phyloP scores from a whole-genome alignment of 805 yeast species.

The Saccharomycopsis guyanensis region DNA sequence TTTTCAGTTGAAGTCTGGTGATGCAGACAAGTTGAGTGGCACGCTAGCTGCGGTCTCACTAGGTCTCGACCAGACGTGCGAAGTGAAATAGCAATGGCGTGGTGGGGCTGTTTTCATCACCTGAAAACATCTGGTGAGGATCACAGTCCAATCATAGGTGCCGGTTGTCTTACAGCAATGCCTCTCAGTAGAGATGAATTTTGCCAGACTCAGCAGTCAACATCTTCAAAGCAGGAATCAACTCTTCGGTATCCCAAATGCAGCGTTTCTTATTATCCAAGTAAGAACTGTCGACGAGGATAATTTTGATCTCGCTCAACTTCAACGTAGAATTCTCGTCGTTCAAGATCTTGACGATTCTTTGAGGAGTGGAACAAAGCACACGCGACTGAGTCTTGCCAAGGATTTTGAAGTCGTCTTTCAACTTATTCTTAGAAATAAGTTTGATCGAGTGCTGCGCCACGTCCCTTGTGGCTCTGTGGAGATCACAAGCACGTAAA shows the following conservation, averaged over 20 bases:
- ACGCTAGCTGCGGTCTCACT: too few relatives aligned
- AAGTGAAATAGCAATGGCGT: too few relatives aligned
- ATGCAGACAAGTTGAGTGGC: too few relatives aligned
- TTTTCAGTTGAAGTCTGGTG: too few relatives aligned
- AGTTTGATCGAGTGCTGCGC: slow-evolving; percentile 53
- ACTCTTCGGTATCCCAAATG: slow-evolving; percentile 47
- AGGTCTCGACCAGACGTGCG: too few relatives aligned
- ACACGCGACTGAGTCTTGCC: slow-evolving; percentile 40
- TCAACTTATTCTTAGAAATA: slow-evolving; percentile 66
- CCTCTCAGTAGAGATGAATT: slow-evolving; percentile 45
- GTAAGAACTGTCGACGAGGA: slow-evolving; percentile 54
- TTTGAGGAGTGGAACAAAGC: slow-evolving; percentile 57
- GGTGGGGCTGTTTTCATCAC: too few relatives aligned
- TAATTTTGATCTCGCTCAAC: slow-evolving; percentile 37
- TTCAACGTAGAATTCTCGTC: slow-evolving; percentile 35
- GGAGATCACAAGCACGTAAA: slow-evolving; percentile 78
- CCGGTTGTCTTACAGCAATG: too few relatives aligned
- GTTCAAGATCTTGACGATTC: slow-evolving; percentile 41
- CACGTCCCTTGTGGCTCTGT: slow-evolving; percentile 48
- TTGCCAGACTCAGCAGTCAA: slow-evolving; percentile 39
- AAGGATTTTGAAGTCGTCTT: slow-evolving; percentile 42
- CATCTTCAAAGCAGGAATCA: slow-evolving; percentile 35
- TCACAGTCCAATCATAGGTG: too few relatives aligned
- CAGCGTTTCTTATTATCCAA: slow-evolving; percentile 54
- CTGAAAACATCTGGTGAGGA: too few relatives aligned